Evolutionary conservation across 345 rosid genomes (phyloP), one percentile per base, ranked within the genome.

Genomic region (Garcia nutans): DNA sequence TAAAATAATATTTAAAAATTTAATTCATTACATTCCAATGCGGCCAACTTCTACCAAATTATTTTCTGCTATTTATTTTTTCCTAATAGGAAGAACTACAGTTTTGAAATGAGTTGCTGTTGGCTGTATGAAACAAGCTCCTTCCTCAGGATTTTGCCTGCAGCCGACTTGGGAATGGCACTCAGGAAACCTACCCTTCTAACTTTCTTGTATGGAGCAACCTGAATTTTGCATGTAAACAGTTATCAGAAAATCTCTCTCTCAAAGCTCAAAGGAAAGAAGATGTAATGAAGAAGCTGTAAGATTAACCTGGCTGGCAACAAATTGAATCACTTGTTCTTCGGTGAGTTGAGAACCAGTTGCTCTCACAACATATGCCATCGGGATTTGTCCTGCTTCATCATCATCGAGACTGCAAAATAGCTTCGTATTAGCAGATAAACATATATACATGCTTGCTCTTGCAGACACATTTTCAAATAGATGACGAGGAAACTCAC

Each of bases 151-250:
- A 91, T 86, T 79, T 90, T 90, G 26, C 91, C 95, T 0, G 92
- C 89, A 31, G 89, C 90, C 23, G 92, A 90, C 77, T 82, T 89
- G 5, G 92, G 95, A 44, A 89, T 89, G 33, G 74, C 79, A 72
- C 67, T 56, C 68, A 87, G 80, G 73, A 91, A 87, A 49, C 66
- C 75, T 47, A 89, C 95, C 68, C 68, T 86, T 65, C 90, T 84
- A 45, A 89, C 86, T 81, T 89, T 89, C 86, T 89, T 91, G 87
- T 87, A 91, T 2, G 92, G 89, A 7, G 91, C 89, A 69, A 91
- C 92, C 92, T 89, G 83, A 54, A 71, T n/a, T 44, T 55, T 64
- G 17, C 42, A 68, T 44, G 4, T 2, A 52, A 58, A 15, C 7
- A 57, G 33, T 49, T 49, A 63, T 60, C 49, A 71, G 24, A 54